A percentile compares a stretch with the other conserved stretches of the same genome.
Conservation (phyloP, 306 rosid genomes). For the Hippophae rhamnoides region DNA sequence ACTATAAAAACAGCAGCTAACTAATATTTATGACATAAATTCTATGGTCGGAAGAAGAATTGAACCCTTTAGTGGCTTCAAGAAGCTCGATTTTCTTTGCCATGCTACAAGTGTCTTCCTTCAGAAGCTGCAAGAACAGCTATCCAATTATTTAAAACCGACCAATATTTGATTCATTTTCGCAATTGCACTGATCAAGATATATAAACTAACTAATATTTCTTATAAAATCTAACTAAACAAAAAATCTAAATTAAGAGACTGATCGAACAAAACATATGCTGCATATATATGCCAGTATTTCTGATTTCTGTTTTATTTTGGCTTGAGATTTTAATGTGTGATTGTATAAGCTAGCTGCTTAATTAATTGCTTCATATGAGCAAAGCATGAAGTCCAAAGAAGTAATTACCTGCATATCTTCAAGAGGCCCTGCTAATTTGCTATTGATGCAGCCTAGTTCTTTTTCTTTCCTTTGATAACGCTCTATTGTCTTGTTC, state of each 20-base stretch:
- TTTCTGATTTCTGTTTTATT: too few relatives aligned
- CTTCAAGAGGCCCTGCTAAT: slow-evolving; percentile 18
- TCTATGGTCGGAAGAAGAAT: neutral
- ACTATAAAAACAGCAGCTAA: too few relatives aligned
- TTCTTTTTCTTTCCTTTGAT: slow-evolving; percentile 45
- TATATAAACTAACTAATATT: too few relatives aligned
- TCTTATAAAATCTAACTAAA: too few relatives aligned
- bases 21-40: neutral
- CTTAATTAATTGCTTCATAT: too few relatives aligned
- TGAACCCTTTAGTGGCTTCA: slow-evolving; percentile 47
- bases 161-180: neutral
- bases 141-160: neutral
- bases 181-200: too few relatives aligned
- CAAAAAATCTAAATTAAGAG: too few relatives aligned
- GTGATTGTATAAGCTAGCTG: too few relatives aligned
- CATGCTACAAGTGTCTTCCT: slow-evolving; percentile 29
- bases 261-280: too few relatives aligned
- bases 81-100: slow-evolving; percentile 41
- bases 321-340: too few relatives aligned
- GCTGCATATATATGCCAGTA: too few relatives aligned
- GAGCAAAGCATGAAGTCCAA: too few relatives aligned
- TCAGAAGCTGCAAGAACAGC: slow-evolving; percentile 29
- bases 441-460: slow-evolving; percentile 13
- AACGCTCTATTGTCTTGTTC: slow-evolving; percentile 59
- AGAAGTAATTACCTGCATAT: slow-evolving; percentile 36